Evolutionary conservation across 1,284 basidiomycete genomes (phyloP).

Genomic region (Tilletia indica): DNA sequence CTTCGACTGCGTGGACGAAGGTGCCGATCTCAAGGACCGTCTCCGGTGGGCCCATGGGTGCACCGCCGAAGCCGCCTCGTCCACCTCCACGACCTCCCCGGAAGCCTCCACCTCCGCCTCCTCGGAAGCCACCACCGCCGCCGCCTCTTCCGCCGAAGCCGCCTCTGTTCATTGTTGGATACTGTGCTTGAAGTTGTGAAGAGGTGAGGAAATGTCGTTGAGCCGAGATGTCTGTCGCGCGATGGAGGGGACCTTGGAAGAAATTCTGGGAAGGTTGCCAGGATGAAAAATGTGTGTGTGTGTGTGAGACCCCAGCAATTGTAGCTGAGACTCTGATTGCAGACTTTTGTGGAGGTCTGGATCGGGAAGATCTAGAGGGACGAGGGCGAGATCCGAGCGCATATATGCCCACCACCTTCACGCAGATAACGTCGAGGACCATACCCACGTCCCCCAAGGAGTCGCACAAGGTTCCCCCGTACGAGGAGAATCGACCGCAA

Average conservation of each 20-base stretch:
- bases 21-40: conserved; percentile 52
- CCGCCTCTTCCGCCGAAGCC: conserved; percentile 31
- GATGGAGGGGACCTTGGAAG: neutral
- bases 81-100: conserved; percentile 31
- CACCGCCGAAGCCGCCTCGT: conserved; percentile 43
- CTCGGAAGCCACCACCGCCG: conserved; percentile 41
- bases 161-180: no score
- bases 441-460: no score
- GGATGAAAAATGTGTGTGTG: no score
- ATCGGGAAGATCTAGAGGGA: no score
- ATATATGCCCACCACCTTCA: no score
- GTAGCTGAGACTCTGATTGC: no score
- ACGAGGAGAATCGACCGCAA: conserved; percentile 13
- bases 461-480: no score
- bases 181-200: neutral
- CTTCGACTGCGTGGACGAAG: conserved; percentile 77
- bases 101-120: conserved; percentile 46
- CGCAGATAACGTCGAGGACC: no score
- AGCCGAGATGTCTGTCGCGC: neutral
- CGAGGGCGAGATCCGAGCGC: no score
- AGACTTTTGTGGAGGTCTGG: no score
- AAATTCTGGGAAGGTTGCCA: no score
- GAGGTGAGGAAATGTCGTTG: neutral
- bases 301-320: no score
- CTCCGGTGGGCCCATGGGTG: conserved; percentile 50